phyloP scores from a whole-genome alignment of 805 yeast species.

The Metschnikowia kofuensis region DNA sequence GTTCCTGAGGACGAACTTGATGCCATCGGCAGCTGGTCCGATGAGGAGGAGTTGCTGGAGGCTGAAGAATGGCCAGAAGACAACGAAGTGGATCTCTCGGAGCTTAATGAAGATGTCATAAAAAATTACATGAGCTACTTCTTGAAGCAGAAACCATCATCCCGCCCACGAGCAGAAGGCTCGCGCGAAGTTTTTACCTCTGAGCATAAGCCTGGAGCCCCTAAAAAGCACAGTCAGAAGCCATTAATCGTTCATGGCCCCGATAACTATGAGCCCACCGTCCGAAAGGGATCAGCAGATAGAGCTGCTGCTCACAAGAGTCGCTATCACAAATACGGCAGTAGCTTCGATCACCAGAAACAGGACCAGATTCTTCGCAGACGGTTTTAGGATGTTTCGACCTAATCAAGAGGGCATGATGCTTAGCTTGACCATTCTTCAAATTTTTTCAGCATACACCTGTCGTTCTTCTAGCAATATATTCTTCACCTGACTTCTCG shows the following conservation, averaged over 20 bases:
- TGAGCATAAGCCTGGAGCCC: background rate
- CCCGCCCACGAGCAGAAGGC: background rate
- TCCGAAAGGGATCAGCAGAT: background rate
- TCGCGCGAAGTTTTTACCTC: background rate
- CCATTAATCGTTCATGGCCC: constrained; percentile 7
- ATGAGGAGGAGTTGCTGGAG: constrained; percentile 4
- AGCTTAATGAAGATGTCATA: constrained; percentile 9
- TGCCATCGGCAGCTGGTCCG: constrained; percentile 2
- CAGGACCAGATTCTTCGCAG: constrained; percentile 9
- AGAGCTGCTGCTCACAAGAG: background rate
- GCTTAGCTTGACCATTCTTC: background rate
- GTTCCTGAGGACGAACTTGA: background rate
- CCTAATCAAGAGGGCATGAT: background rate
- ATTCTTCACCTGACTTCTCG: constrained; percentile 17
- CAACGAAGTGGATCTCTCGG: constrained; percentile 1
- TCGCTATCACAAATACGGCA: constrained; percentile 1
- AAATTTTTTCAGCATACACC: background rate
- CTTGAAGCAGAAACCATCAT: constrained; percentile 6
- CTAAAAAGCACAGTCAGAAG: background rate
- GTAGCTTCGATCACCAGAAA: constrained; percentile 3
- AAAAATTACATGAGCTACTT: constrained; percentile 11
- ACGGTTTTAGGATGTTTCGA: constrained; percentile 1
- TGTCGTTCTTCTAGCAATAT: constrained; percentile 21
- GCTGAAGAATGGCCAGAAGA: constrained; percentile 4
- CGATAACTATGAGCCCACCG: background rate